These are phyloP conservation scores for Hydnum rufescens DNA, from an alignment of 768 basidiomycete genomes.

Conservation along the genomic window DNA sequence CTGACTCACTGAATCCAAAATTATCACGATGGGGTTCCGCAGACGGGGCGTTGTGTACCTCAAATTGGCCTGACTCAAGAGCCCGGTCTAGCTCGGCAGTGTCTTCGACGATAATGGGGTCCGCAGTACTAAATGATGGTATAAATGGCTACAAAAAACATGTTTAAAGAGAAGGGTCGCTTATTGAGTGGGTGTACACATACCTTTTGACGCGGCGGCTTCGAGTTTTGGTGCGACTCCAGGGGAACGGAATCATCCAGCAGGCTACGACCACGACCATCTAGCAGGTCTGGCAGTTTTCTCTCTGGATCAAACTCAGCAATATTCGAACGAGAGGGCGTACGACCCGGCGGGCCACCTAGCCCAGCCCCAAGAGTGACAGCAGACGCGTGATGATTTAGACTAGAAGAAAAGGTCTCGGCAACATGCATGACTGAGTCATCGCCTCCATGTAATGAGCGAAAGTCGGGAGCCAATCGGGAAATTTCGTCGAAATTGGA, in stretches of 20 bases:
- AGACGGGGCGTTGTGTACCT: slow-evolving; percentile 17
- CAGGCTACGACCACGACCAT: slow-evolving; percentile 25
- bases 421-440: slow-evolving; percentile 46
- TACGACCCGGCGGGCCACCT: slow-evolving; percentile 25
- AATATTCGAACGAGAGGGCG: slow-evolving; percentile 35
- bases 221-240: neutral
- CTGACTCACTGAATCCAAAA: slow-evolving; percentile 41
- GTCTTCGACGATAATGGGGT: slow-evolving; percentile 40
- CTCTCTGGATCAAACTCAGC: slow-evolving; percentile 78
- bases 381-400: slow-evolving; percentile 81
- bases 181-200: neutral
- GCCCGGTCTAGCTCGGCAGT: slow-evolving; percentile 42
- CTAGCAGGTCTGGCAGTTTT: slow-evolving; percentile 52
- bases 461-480: neutral
- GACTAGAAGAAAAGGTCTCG: slow-evolving; percentile 58
- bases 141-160: neutral
- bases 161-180: slow-evolving; percentile 13
- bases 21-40: slow-evolving; percentile 26
- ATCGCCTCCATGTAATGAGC: slow-evolving; percentile 27
- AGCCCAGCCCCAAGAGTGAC: slow-evolving; percentile 75
- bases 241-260: neutral
- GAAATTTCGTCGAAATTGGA: slow-evolving; percentile 8
- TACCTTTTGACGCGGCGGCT: neutral
- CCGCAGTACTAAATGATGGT: slow-evolving; percentile 19
- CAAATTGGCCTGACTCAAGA: slow-evolving; percentile 33